A percentile compares a stretch with the other conserved stretches of the same genome.
Conservation (phyloP, 2,329 filamentous ascomycete genomes). For the Epichloe typhina region DNA sequence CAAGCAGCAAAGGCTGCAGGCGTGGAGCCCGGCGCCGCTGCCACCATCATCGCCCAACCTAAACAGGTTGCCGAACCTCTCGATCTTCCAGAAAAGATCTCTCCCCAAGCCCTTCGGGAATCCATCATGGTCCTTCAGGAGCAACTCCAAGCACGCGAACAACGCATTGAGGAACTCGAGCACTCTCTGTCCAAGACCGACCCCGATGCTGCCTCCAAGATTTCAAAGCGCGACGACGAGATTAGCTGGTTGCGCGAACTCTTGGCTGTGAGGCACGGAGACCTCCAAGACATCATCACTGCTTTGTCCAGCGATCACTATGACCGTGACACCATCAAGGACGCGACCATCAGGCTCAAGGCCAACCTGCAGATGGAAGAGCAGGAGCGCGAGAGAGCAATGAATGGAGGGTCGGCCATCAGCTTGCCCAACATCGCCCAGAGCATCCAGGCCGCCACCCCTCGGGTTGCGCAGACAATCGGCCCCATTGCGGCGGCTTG, state of each 20-base stretch:
- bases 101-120: conserved; percentile 84
- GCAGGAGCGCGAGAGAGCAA: conserved; percentile 78
- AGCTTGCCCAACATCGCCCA: conserved; percentile 65
- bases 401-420: conserved; percentile 54
- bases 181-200: conserved; percentile 55
- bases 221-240: conserved; percentile 86
- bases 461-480: conserved; percentile 72
- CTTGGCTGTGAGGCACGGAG: conserved; percentile 76
- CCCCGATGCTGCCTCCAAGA: conserved; percentile 64
- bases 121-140: conserved; percentile 95
- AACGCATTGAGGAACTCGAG: conserved; percentile 78
- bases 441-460: conserved; percentile 60
- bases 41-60: conserved; percentile 11
- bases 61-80: conserved; percentile 21
- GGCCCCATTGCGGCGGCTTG: conserved; percentile 77
- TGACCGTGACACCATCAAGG: conserved; percentile 67
- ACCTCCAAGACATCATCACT: conserved; percentile 82
- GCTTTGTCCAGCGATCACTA: conserved; percentile 63
- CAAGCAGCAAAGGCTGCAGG: conserved; percentile 54
- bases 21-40: conserved; percentile 20
- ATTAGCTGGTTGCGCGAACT: conserved; percentile 92
- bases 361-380: conserved; percentile 97
- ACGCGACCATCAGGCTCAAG: conserved; percentile 83
- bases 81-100: conserved; percentile 69
- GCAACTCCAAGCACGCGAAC: conserved; percentile 87